Evolutionary conservation across 2,329 filamentous ascomycete species (phyloP), one percentile per base, ranked within the genome.

Genomic region (Rutstroemia sp.): DNA sequence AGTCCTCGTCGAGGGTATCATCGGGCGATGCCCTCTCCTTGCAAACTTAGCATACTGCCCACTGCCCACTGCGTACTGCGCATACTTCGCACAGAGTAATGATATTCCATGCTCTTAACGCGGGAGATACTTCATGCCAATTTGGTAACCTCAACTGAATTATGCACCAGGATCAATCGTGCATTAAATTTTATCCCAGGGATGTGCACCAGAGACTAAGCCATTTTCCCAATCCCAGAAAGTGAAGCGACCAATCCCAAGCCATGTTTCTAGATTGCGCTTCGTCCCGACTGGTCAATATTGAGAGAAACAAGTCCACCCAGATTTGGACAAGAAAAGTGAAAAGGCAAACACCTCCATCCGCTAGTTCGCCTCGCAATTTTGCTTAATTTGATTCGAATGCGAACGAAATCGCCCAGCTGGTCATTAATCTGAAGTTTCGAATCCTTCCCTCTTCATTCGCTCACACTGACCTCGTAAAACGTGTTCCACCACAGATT

Each of bases 231-330:
- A 2, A 3, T 30, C 19, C 14, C 14, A 30, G 56, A 60, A 54
- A 64, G 59, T 62, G 60, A 65, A 62, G 64, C 64, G 49, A 61
- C 63, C 55, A 66, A 65, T 66, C 57, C 63, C 4, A n/a, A 54
- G 38, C 25, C 46, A 46, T 38, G 19, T 46, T 17, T 45, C 21
- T 37, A 41, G 25, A 42, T 25, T 21, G 47, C 56, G 53, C 51
- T 45, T 59, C 54, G 57, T 51, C 57, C 60, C 60, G 60, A 61
- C 52, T 62, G 60, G 59, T 21, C 42, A 19, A 45, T 45, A n/a
- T n/a, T 27, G 8, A 8, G n/a, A 21, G 30, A 17, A 23, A 27
- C 30, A 30, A n/a, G 30, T 34, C n/a, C 12, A 16, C 39, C 10
- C 39, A 7, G 14, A 19, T 41, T 41, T 41, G 39, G 17, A 17